A percentile compares a stretch with the other conserved stretches of the same genome.
Evolutionary conservation across 2,329 filamentous ascomycete genomes (phyloP).

Genomic region (Neonectria ditissima): DNA sequence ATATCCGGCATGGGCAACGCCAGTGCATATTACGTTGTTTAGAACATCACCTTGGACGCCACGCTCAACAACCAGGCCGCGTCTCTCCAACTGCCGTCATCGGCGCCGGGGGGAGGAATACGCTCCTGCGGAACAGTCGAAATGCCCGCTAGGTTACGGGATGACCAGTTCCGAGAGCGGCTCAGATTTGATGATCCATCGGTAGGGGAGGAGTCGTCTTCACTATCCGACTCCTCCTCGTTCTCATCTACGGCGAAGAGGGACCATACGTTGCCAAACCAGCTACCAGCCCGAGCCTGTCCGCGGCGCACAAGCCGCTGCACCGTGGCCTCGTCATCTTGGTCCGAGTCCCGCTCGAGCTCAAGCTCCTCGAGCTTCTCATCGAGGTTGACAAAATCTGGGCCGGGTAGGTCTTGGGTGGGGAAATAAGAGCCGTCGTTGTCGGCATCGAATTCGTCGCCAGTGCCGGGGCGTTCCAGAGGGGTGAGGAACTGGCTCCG

Average conservation of each 20-base stretch:
- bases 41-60: constrained; percentile 71
- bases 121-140: constrained; percentile 57
- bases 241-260: constrained; percentile 73
- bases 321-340: constrained; percentile 70
- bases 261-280: constrained; percentile 71
- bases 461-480: constrained; percentile 51
- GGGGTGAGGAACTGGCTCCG: constrained; percentile 59
- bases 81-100: constrained; percentile 74
- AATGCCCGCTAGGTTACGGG: constrained; percentile 55
- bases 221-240: constrained; percentile 62
- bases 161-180: constrained; percentile 49
- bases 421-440: constrained; percentile 41
- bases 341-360: constrained; percentile 61
- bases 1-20: constrained; percentile 16
- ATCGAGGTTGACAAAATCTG: constrained; percentile 73
- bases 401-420: constrained; percentile 56
- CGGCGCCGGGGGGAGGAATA: constrained; percentile 61
- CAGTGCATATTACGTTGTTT: constrained; percentile 16
- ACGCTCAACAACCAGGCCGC: constrained; percentile 76
- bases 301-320: constrained; percentile 67
- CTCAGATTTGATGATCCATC: constrained; percentile 45
- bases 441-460: constrained; percentile 49
- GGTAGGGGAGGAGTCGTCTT: constrained; percentile 45
- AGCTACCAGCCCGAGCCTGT: constrained; percentile 64
- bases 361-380: constrained; percentile 68